These are phyloP conservation scores for Suhomyces emberorum DNA, from an alignment of 805 yeast genomes.

Conservation along the genomic window DNA sequence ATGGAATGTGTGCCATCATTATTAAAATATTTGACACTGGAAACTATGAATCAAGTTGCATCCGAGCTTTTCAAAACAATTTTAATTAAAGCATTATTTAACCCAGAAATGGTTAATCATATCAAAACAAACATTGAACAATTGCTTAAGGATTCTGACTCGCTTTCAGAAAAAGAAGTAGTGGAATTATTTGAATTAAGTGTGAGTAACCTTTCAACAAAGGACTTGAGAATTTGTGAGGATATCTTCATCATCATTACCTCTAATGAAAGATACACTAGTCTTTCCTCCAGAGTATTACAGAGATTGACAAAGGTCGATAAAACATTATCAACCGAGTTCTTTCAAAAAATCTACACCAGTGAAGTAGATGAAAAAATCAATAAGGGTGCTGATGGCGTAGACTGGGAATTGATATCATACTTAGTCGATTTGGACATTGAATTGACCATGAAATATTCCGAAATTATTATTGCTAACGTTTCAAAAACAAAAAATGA, in stretches of 20 bases:
- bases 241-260: slow-evolving; percentile 44
- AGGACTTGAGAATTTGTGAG: slow-evolving; percentile 44
- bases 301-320: slow-evolving; percentile 47
- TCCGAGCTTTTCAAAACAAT: slow-evolving; percentile 1
- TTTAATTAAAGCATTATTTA: slow-evolving; percentile 12
- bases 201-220: slow-evolving; percentile 28
- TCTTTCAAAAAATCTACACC: slow-evolving; percentile 42
- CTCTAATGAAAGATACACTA: slow-evolving; percentile 26
- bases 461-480: slow-evolving; percentile 28
- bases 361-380: slow-evolving; percentile 20
- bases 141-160: slow-evolving; percentile 18
- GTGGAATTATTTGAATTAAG: slow-evolving; percentile 21
- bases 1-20: slow-evolving; percentile 14
- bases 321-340: slow-evolving; percentile 51
- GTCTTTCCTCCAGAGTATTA: slow-evolving; percentile 42
- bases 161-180: slow-evolving; percentile 12
- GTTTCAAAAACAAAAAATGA: slow-evolving; percentile 6
- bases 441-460: slow-evolving; percentile 51
- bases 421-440: slow-evolving; percentile 53
- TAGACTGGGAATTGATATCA: slow-evolving; percentile 46
- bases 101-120: slow-evolving; percentile 9
- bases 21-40: background rate
- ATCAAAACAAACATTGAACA: slow-evolving; percentile 28
- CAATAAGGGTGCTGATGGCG: background rate
- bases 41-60: background rate